Conservation (phyloP, 2,329 filamentous ascomycete species). For the Botryotinia convoluta region DNA sequence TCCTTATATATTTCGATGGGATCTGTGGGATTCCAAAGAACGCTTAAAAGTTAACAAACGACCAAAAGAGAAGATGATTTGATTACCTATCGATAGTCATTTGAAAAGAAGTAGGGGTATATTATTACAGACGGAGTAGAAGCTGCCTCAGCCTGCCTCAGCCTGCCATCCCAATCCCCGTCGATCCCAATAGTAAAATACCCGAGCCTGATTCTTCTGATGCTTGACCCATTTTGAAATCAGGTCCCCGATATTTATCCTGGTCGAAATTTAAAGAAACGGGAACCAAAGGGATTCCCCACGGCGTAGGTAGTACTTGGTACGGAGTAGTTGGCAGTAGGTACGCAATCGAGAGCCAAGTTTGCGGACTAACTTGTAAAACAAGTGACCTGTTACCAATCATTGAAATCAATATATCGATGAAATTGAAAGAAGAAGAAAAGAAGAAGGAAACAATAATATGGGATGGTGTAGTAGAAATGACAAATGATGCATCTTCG, state of each 20-base stretch:
- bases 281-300: slow-evolving; percentile 2
- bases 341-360: background rate
- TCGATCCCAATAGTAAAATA: slow-evolving; percentile 1
- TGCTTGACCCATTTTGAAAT: background rate
- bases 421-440: background rate
- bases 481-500: background rate
- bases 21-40: background rate
- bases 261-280: background rate
- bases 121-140: background rate
- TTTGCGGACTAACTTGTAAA: background rate
- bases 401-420: background rate
- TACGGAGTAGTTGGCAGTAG: background rate
- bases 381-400: background rate
- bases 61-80: background rate
- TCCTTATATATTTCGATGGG: background rate
- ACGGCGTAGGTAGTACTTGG: background rate
- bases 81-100: background rate
- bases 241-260: background rate
- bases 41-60: background rate
- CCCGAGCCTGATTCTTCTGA: background rate
- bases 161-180: background rate
- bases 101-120: background rate
- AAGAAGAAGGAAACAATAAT: background rate
- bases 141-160: background rate
- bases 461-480: background rate